Evolutionary conservation across 306 rosid species (phyloP).

Genomic region (Quercus berberidifolia): DNA sequence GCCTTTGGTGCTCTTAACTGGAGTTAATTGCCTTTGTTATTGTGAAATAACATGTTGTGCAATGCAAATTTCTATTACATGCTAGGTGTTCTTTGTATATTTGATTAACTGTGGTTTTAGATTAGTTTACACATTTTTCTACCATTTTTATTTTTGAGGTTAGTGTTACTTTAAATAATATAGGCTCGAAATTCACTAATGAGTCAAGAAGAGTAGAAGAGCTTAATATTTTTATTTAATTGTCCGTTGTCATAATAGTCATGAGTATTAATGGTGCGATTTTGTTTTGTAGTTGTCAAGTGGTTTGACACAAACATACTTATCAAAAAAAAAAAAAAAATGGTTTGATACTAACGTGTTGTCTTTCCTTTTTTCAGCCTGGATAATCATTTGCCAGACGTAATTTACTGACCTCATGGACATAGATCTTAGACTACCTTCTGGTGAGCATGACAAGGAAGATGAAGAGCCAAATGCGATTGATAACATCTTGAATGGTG

Average conservation of each 20-base stretch:
- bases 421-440: slow-evolving; percentile 90
- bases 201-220: not conserved
- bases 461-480: slow-evolving; percentile 73
- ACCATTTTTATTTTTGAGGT: not conserved
- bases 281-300: not conserved
- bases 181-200: not conserved
- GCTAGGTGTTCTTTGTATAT: not conserved
- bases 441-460: slow-evolving; percentile 84
- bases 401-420: slow-evolving; percentile 56
- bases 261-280: not conserved
- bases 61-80: not conserved
- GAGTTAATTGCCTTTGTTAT: not conserved
- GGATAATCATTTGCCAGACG: slow-evolving; percentile 30
- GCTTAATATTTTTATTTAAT: not conserved
- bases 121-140: not conserved
- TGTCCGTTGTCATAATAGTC: not conserved
- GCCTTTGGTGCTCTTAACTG: not conserved
- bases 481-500: slow-evolving; percentile 68
- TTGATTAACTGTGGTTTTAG: not conserved
- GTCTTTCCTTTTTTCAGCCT: slow-evolving; percentile 44
- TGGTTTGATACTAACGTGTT: not conserved
- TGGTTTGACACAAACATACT: too few species aligned
- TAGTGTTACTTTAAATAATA: not conserved
- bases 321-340: not conserved
- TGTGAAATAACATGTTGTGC: not conserved